Percentiles rank a stretch among this genome's conserved stretches.
Evolutionary conservation across 495 filamentous ascomycete species (phyloP).

Genomic region (Daldinia caldariorum): DNA sequence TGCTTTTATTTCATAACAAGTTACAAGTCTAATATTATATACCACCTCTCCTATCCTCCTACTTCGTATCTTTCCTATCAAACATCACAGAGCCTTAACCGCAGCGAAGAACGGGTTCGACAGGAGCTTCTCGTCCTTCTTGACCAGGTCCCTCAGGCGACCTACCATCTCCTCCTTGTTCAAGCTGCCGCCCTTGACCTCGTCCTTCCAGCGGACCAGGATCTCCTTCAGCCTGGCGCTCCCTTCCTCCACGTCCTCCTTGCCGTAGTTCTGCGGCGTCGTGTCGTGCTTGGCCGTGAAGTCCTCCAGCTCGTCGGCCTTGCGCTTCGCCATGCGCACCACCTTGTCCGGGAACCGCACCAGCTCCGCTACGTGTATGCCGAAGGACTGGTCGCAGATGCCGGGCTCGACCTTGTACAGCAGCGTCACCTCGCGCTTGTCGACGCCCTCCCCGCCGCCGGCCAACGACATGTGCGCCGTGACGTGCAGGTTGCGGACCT

Average conservation of each 20-base stretch:
- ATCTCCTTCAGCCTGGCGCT: constrained; percentile 86
- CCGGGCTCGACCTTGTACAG: constrained; percentile 96
- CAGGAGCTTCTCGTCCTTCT: constrained; percentile 72
- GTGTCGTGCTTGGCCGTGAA: constrained; percentile 80
- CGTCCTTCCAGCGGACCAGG: constrained; percentile 86
- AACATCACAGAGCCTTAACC: constrained; percentile 76
- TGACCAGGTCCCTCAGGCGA: constrained; percentile 81
- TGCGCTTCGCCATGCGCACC: constrained; percentile 97
- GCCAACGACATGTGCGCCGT: constrained; percentile 81
- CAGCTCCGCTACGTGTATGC: constrained; percentile 97
- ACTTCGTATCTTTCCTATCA: not conserved
- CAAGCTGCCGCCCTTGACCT: constrained; percentile 73
- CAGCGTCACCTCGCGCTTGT: constrained; percentile 88
- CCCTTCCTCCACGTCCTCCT: constrained; percentile 91
- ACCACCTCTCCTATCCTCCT: not conserved
- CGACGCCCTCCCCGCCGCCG: constrained; percentile 33
- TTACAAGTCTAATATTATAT: constrained; percentile 23
- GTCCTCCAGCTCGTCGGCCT: constrained; percentile 97
- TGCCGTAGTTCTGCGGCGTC: constrained; percentile 66
- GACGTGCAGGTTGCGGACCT: constrained; percentile 93
- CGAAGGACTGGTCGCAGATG: constrained; percentile 96
- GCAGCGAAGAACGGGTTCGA: constrained; percentile 89
- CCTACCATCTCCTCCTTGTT: constrained; percentile 80
- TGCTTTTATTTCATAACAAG: constrained; percentile 12
- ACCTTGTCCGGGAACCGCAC: constrained; percentile 98